Evolutionary conservation across 805 yeast genomes (phyloP).

Genomic region (Wickerhamiella spandovensis): DNA sequence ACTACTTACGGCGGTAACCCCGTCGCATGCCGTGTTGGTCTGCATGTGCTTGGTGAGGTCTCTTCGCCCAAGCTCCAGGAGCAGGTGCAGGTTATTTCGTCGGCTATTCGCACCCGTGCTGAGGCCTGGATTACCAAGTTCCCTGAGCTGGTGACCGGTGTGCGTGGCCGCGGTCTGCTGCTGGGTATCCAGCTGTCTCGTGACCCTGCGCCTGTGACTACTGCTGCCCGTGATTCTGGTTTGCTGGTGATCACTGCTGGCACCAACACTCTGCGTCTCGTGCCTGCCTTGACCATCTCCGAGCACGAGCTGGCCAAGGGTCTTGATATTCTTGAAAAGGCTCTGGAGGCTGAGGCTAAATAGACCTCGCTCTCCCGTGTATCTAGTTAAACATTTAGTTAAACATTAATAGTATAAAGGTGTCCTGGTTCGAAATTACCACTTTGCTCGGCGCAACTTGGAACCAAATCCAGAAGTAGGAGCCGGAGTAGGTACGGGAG

Average conservation of each 20-base stretch:
- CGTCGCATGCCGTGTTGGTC: constrained; percentile 69
- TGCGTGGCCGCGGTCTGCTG: constrained; percentile 82
- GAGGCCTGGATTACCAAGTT: constrained; percentile 30
- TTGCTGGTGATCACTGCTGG: constrained; percentile 84
- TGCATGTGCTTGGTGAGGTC: constrained; percentile 58
- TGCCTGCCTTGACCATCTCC: constrained; percentile 81
- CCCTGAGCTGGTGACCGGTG: constrained; percentile 48
- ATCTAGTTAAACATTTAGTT: too few relatives aligned
- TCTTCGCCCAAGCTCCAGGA: constrained; percentile 46
- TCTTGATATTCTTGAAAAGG: constrained; percentile 48
- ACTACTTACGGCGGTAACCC: constrained; percentile 98
- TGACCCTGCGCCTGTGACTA: constrained; percentile 50
- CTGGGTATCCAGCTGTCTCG: constrained; percentile 67
- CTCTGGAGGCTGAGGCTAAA: constrained; percentile 23
- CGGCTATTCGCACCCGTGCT: constrained; percentile 37
- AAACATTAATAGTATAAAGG: too few relatives aligned
- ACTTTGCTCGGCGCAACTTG: neutral
- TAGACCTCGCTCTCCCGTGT: too few relatives aligned
- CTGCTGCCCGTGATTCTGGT: constrained; percentile 64
- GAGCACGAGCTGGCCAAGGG: constrained; percentile 60
- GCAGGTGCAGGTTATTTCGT: constrained; percentile 48
- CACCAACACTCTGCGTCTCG: constrained; percentile 75
- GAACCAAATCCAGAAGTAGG: neutral
- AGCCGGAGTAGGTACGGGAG: neutral
- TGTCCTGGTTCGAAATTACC: neutral